Evolutionary conservation across 495 filamentous ascomycete species (phyloP), one percentile per base, ranked within the genome.

Genomic region (Alectoria sarmentosa): DNA sequence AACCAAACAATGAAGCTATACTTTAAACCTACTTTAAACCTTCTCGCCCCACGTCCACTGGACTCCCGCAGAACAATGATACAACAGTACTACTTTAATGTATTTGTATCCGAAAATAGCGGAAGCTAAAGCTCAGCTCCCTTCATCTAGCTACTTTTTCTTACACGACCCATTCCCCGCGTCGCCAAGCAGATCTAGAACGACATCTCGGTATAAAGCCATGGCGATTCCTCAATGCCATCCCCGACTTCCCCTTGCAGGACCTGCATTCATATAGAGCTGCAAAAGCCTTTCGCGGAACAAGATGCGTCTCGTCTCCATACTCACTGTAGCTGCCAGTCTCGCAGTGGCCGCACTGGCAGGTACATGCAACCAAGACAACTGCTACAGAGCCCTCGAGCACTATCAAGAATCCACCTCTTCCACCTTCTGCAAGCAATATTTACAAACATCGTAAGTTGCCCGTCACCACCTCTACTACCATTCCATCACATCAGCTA

Each of bases 341-440:
- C 52, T 55, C 7, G 30, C 21, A 7, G 8, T 21, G 3, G 15
- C 17, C 4, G 30, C 30, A 0, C 13, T 54, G 49, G 49, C 49
- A 21, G 8, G 14, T 9, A 48, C 10, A 5, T 62, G 60, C 42
- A 32, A 62, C 30, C 60, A 62, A 14, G 60, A 61, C 26, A 44
- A 61, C 28, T 61, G 59, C 9, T 61, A 61, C 19, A n/a, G 59
- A 48, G 59, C 59, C 26, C 34, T 61, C 23, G 26, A 32, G 28
- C 34, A 30, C 39, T 61, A 61, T 61, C 36, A 61, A 9, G 26
- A 44, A 21, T 9, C 36, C 7, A 30, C 37, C 17, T 37, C 39
- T 15, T 26, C 59, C 36, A 39, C 17, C 39, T 61, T 61, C 39
- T 61, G 59, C 59, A 61, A 42, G 19, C 34, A 61, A 19, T 61